phyloP scores from a whole-genome alignment of 139 green algal genomes.

The Tetraselmis chui region DNA sequence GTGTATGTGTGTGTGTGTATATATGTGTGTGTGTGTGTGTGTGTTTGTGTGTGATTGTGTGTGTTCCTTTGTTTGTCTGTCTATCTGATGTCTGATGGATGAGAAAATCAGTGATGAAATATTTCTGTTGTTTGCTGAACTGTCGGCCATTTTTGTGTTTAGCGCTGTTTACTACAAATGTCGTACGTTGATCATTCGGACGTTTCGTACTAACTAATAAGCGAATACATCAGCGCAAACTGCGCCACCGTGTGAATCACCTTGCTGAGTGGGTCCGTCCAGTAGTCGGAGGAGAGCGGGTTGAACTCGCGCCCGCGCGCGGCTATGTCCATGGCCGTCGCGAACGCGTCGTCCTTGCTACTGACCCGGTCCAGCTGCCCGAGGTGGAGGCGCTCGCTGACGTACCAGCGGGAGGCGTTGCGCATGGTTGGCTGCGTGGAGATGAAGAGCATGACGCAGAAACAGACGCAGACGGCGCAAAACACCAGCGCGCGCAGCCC shows the following conservation, averaged over 20 bases:
- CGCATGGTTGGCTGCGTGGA: background rate
- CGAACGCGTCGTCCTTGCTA: background rate
- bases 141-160: too few species aligned
- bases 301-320: background rate
- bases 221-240: too few species aligned
- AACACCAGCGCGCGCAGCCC: background rate
- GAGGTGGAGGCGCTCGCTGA: background rate
- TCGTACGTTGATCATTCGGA: too few species aligned
- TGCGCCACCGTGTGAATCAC: background rate
- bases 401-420: background rate
- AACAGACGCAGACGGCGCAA: background rate
- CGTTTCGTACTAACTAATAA: too few species aligned
- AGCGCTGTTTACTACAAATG: too few species aligned
- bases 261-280: background rate
- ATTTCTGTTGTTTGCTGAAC: too few species aligned
- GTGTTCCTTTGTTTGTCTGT: too few species aligned
- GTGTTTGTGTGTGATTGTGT: too few species aligned
- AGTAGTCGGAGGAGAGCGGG: background rate
- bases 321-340: background rate
- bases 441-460: background rate
- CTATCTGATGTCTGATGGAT: too few species aligned
- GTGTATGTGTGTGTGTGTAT: too few species aligned
- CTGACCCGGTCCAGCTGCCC: background rate
- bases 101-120: too few species aligned
- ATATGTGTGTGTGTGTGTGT: too few species aligned